phyloP scores from a whole-genome alignment of 495 filamentous ascomycete genomes.

The Penicillium atrosanguineum region DNA sequence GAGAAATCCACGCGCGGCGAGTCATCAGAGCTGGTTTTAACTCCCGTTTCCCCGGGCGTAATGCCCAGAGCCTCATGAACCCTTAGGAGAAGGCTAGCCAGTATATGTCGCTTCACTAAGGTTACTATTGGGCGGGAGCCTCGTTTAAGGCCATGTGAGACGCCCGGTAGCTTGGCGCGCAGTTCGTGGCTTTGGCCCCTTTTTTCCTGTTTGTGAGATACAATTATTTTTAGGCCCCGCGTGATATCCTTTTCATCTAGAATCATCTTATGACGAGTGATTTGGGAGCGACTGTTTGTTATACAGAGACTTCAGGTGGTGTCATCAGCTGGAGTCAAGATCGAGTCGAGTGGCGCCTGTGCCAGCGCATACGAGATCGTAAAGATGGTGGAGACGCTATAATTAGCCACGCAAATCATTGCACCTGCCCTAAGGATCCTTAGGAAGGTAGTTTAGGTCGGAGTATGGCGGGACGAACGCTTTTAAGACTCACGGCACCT shows the following conservation, averaged over 20 bases:
- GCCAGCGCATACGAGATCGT: not conserved
- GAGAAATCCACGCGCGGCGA: not conserved
- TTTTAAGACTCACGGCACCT: not conserved
- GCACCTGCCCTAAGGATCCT: not conserved
- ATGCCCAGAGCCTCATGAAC: conserved; percentile 3
- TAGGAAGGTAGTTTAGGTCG: not conserved
- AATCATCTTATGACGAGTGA: too few species aligned
- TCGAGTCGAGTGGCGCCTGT: not conserved
- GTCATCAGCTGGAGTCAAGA: not conserved
- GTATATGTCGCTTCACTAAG: not conserved
- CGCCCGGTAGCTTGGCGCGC: not conserved
- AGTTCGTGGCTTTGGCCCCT: conserved; percentile 1
- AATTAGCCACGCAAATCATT: not conserved
- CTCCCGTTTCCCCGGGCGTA: not conserved
- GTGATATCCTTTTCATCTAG: not conserved
- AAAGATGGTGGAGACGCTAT: not conserved
- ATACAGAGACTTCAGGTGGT: not conserved
- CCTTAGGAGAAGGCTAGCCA: conserved; percentile 11
- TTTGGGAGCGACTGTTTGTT: too few species aligned
- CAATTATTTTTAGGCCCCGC: not conserved
- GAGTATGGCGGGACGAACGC: not conserved
- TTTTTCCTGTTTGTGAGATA: not conserved
- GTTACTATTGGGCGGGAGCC: not conserved
- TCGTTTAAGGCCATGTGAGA: conserved; percentile 3
- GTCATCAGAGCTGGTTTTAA: not conserved